These are phyloP conservation scores for Loxodes magnus DNA, from an alignment of 73 alveolate species.

Conservation along the genomic window DNA sequence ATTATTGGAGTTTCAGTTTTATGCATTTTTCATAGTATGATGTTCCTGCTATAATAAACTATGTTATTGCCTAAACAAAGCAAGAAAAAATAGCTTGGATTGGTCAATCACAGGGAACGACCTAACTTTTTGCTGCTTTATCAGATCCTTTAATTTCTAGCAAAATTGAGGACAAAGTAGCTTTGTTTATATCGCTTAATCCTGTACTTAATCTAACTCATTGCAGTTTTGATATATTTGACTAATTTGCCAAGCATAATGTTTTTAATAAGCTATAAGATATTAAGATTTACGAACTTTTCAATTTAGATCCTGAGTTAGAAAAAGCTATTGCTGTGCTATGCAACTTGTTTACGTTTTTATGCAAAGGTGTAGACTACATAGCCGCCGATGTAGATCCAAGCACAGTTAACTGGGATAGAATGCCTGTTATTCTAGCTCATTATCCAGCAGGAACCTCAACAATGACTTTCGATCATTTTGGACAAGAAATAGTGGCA, in stretches of 20 bases:
- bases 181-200: neutral
- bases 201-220: neutral
- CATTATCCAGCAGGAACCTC: conserved; percentile 46
- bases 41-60: conserved; percentile 60
- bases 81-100: conserved; percentile 51
- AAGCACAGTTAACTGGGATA: conserved; percentile 7
- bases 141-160: conserved; percentile 19
- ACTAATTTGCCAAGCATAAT: conserved; percentile 18
- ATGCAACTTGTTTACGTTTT: neutral
- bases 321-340: no score
- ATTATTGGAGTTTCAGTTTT: conserved; percentile 76
- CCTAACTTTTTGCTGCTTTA: conserved; percentile 64
- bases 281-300: neutral
- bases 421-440: conserved; percentile 20
- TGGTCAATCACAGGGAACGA: conserved; percentile 89
- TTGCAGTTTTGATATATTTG: conserved; percentile 6
- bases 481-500: conserved; percentile 13
- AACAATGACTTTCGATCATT: conserved; percentile 27
- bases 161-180: conserved; percentile 3
- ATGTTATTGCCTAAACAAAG: conserved; percentile 41
- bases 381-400: conserved; percentile 4
- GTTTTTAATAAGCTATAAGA: conserved; percentile 16
- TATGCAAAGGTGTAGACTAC: neutral
- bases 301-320: no score
- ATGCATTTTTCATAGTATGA: conserved; percentile 80